Conservation (phyloP, 495 filamentous ascomycete genomes). For the Podospora comata region DNA sequence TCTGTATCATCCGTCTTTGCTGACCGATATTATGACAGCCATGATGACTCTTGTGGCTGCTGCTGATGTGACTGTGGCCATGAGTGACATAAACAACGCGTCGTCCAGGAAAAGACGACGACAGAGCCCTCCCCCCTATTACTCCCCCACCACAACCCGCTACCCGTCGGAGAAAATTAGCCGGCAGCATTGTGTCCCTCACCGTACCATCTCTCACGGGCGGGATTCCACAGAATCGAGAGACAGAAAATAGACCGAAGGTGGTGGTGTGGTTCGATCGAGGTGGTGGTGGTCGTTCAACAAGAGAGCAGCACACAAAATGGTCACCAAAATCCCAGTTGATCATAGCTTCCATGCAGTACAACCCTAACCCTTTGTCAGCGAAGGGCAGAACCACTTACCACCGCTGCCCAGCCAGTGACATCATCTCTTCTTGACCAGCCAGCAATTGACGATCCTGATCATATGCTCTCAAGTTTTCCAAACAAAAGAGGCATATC, state of each 20-base stretch:
- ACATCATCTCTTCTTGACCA: slow-evolving; percentile 1
- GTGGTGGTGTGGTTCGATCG: background rate
- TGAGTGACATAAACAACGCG: background rate
- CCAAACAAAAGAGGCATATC: background rate
- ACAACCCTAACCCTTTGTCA: slow-evolving; percentile 6
- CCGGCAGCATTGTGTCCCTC: background rate
- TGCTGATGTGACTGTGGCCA: background rate
- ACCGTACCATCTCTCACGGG: background rate
- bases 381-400: background rate
- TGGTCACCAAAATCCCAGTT: background rate
- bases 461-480: background rate
- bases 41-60: background rate
- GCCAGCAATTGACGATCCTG: background rate
- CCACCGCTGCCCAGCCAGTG: background rate
- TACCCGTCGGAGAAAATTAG: background rate
- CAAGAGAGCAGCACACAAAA: background rate
- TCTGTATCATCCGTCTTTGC: background rate
- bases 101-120: background rate
- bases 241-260: background rate
- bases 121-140: background rate
- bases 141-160: background rate
- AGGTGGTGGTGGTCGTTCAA: background rate
- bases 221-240: background rate
- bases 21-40: background rate
- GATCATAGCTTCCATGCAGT: background rate